These are phyloP conservation scores for Pseudohyphozyma bogoriensis DNA, from an alignment of 768 basidiomycete genomes.

Conservation along the genomic window DNA sequence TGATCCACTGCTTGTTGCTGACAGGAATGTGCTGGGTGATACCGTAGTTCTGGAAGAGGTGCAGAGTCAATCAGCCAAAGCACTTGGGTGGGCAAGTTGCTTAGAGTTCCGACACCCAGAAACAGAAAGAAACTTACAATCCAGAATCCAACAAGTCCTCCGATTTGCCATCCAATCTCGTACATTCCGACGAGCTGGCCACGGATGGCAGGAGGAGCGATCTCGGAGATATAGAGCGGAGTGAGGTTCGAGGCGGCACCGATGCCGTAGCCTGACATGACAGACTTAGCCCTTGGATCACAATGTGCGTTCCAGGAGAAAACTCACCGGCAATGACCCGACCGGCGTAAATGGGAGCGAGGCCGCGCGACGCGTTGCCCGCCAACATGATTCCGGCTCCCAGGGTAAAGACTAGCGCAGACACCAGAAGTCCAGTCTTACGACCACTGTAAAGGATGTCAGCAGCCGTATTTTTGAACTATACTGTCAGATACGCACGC, in stretches of 20 bases:
- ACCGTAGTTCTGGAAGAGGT: conserved; percentile 19
- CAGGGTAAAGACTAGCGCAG: conserved; percentile 48
- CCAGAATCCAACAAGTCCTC: conserved; percentile 42
- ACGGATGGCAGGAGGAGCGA: conserved; percentile 32
- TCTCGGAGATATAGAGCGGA: conserved; percentile 44
- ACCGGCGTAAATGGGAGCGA: conserved; percentile 41
- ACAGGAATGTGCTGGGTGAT: conserved; percentile 33
- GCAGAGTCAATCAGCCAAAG: background rate
- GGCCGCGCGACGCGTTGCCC: conserved; percentile 14
- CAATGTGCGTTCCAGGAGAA: background rate
- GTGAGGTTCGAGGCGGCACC: conserved; percentile 24
- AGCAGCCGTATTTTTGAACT: too few species aligned
- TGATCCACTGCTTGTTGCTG: conserved; percentile 40
- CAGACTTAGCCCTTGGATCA: background rate
- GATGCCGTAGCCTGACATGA: conserved; percentile 30
- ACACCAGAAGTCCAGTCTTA: conserved; percentile 43
- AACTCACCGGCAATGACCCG: conserved; percentile 39
- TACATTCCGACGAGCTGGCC: conserved; percentile 46
- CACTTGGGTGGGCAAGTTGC: background rate
- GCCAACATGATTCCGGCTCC: conserved; percentile 51
- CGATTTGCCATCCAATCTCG: conserved; percentile 47
- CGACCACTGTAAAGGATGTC: conserved; percentile 41
- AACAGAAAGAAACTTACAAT: background rate
- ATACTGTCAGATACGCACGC: too few species aligned
- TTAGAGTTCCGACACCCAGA: background rate